phyloP scores from a whole-genome alignment of 345 rosid species.

The Populus simonii region DNA sequence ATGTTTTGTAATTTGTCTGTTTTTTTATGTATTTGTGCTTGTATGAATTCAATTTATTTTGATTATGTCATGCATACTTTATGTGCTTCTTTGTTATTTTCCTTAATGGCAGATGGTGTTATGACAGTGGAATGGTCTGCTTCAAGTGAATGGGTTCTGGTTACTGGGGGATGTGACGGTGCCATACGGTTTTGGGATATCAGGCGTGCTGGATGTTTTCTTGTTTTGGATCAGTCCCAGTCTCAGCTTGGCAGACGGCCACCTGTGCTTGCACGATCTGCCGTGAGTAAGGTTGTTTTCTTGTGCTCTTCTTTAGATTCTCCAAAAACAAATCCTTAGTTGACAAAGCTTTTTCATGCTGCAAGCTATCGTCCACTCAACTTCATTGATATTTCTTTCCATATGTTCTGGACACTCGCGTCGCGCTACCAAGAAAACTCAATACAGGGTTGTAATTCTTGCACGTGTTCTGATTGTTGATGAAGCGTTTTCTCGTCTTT shows the following conservation, averaged over 20 bases:
- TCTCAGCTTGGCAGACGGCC: constrained; percentile 85
- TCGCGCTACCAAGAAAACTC: too few relatives aligned
- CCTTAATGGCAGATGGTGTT: constrained; percentile 67
- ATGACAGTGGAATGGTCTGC: constrained; percentile 96
- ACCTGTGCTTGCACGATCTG: constrained; percentile 48
- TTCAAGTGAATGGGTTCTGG: constrained; percentile 86
- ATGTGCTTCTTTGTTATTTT: constrained; percentile 6
- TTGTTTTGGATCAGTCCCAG: constrained; percentile 76
- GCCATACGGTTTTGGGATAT: constrained; percentile 98
- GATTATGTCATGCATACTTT: background rate
- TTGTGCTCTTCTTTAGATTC: background rate
- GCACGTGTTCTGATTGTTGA: background rate
- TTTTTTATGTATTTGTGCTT: background rate
- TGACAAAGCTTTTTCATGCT: background rate
- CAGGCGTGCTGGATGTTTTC: constrained; percentile 88
- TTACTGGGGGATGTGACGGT: constrained; percentile 96
- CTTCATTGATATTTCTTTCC: too few relatives aligned
- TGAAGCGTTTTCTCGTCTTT: background rate
- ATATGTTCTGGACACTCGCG: background rate
- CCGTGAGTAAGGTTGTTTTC: constrained; percentile 51
- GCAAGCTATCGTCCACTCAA: too few relatives aligned
- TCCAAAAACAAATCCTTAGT: background rate
- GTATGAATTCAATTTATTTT: background rate
- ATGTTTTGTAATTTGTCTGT: constrained; percentile 6
- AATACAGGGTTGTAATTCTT: background rate